A percentile compares a stretch with the other conserved stretches of the same genome.
phyloP scores from a whole-genome alignment of 1,284 basidiomycete genomes.

The Amylostereum areolatum region DNA sequence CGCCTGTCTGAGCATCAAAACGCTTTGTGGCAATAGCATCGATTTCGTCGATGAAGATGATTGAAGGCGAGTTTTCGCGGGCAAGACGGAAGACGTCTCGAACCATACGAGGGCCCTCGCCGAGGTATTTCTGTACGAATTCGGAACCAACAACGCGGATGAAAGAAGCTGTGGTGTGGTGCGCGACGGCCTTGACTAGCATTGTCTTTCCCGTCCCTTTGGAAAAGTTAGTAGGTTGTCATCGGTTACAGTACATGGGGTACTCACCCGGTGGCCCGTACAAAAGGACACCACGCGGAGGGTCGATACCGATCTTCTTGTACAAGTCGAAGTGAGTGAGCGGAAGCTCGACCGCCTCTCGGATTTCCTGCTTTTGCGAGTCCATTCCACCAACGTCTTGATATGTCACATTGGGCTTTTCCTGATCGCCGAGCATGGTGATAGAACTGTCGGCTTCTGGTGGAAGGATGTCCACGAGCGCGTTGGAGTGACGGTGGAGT shows the following conservation, averaged over 20 bases:
- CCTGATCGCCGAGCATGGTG: conserved; percentile 87
- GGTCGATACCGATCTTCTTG: conserved; percentile 99
- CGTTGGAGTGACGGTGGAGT: conserved; percentile 97
- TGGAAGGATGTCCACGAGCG: conserved; percentile 96
- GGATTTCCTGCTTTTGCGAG: conserved; percentile 97
- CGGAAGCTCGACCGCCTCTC: conserved; percentile 98
- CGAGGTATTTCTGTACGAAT: conserved; percentile 99
- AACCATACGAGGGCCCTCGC: conserved; percentile 99
- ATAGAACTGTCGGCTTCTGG: conserved; percentile 99
- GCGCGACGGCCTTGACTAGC: conserved; percentile 97
- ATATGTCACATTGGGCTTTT: conserved; percentile 90
- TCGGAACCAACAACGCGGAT: conserved; percentile 98
- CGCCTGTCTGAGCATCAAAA: conserved; percentile 99
- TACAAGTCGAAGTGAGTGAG: conserved; percentile 97
- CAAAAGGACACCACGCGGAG: conserved; percentile 88
- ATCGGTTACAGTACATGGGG: background rate
- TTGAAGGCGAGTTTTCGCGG: conserved; percentile 94
- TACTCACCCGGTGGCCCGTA: conserved; percentile 86
- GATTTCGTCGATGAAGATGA: conserved; percentile 99
- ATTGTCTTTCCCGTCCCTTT: conserved; percentile 98
- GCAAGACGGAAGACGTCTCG: conserved; percentile 98
- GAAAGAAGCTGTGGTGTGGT: conserved; percentile 95
- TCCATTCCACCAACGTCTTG: conserved; percentile 97
- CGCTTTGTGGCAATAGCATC: conserved; percentile 99
- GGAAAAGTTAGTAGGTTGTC: background rate